phyloP scores from a whole-genome alignment of 2,329 filamentous ascomycete genomes.

The Diplodia mutila region DNA sequence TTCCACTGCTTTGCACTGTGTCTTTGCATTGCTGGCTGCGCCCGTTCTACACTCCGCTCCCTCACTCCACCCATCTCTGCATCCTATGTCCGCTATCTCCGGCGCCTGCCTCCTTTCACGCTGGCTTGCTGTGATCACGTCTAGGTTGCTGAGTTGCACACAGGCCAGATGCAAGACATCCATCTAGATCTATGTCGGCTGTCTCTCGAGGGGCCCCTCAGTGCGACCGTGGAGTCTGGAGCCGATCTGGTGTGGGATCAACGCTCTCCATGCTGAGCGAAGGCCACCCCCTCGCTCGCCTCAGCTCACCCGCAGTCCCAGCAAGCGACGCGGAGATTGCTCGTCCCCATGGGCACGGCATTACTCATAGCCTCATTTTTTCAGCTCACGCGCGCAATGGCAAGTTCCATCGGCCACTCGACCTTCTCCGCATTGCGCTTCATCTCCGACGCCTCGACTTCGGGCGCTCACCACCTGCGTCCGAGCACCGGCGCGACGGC shows the following conservation, averaged over 20 bases:
- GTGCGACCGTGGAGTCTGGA: background rate
- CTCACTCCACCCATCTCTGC: background rate
- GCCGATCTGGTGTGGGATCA: conserved; percentile 16
- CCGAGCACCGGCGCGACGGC: conserved; percentile 4
- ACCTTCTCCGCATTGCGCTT: conserved; percentile 20
- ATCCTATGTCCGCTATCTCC: conserved; percentile 17
- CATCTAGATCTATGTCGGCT: conserved; percentile 4
- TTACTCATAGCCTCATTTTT: conserved; percentile 10
- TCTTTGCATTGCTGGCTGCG: background rate
- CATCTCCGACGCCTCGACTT: conserved; percentile 21
- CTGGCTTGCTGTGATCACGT: background rate
- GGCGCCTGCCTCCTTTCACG: background rate
- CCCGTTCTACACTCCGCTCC: background rate
- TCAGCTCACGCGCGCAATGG: background rate
- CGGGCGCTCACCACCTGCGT: conserved; percentile 10
- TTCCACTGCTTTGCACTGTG: background rate
- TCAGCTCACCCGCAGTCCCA: background rate
- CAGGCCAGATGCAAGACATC: conserved; percentile 17
- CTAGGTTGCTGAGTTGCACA: background rate
- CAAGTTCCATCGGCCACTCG: background rate
- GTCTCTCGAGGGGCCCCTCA: conserved; percentile 13
- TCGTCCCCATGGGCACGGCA: conserved; percentile 13
- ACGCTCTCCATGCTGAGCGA: conserved; percentile 1
- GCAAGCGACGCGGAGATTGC: background rate
- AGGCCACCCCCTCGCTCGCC: conserved; percentile 15